phyloP scores from a whole-genome alignment of 2,329 filamentous ascomycete genomes.

The Hortaea werneckii region DNA sequence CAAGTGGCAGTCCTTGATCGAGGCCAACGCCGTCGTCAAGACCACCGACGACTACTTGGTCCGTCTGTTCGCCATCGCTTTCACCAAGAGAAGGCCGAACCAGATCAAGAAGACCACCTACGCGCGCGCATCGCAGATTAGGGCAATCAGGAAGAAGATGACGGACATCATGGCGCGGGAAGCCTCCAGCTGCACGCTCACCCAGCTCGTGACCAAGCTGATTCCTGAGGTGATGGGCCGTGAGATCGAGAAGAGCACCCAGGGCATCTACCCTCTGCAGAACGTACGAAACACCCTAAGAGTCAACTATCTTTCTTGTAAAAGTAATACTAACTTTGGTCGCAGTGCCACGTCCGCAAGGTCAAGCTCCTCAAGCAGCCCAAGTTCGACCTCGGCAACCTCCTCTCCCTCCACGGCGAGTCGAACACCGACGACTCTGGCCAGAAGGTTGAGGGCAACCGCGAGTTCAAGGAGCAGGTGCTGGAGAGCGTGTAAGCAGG shows the following conservation, averaged over 20 bases:
- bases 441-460: slow-evolving; percentile 73
- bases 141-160: slow-evolving; percentile 99
- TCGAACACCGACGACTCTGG: slow-evolving; percentile 90
- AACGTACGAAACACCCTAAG: slow-evolving; percentile 83
- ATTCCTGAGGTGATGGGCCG: slow-evolving; percentile 99
- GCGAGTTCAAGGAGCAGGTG: slow-evolving; percentile 98
- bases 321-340: slow-evolving; percentile 41
- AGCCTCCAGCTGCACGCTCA: slow-evolving; percentile 85
- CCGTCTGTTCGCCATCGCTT: slow-evolving; percentile 96
- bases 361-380: slow-evolving; percentile 98
- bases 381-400: slow-evolving; percentile 96
- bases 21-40: slow-evolving; percentile 99
- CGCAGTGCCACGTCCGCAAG: slow-evolving; percentile 97
- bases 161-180: slow-evolving; percentile 96
- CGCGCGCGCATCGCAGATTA: slow-evolving; percentile 91
- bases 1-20: slow-evolving; percentile 99
- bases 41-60: slow-evolving; percentile 99
- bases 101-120: slow-evolving; percentile 99
- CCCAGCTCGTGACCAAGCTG: slow-evolving; percentile 95
- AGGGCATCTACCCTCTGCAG: slow-evolving; percentile 99
- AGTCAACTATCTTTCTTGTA: slow-evolving; percentile 99
- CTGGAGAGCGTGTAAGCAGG: slow-evolving; percentile 75
- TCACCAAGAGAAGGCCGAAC: slow-evolving; percentile 98
- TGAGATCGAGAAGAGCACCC: slow-evolving; percentile 98
- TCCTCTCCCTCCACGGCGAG: slow-evolving; percentile 96